These are phyloP conservation scores for Fusarium mexicanum DNA, from an alignment of 2,329 filamentous ascomycete species.

Conservation along the genomic window DNA sequence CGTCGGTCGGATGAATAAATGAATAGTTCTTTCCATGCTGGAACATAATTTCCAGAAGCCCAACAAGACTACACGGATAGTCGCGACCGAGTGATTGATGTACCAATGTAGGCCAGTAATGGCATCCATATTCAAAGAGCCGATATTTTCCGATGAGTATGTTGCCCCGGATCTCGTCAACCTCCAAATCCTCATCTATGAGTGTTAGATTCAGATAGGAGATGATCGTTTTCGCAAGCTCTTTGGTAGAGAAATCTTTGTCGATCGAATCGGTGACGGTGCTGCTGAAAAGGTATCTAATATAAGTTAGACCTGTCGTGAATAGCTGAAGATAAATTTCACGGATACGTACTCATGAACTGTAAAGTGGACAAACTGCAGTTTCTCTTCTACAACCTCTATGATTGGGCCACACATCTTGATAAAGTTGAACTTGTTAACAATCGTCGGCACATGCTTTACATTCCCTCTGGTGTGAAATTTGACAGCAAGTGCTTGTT, in stretches of 20 bases:
- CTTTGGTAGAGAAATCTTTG: neutral
- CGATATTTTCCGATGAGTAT: neutral
- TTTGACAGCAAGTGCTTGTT: constrained; percentile 1
- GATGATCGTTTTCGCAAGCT: neutral
- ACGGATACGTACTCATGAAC: neutral
- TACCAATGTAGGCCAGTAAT: neutral
- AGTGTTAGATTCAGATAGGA: neutral
- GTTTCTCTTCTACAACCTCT: constrained; percentile 3
- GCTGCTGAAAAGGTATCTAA: neutral
- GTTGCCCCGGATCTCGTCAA: neutral
- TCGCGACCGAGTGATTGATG: neutral
- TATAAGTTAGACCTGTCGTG: neutral
- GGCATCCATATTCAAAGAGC: neutral
- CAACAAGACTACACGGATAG: neutral
- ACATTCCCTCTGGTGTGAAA: neutral
- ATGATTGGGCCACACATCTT: constrained; percentile 13
- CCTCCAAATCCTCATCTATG: neutral
- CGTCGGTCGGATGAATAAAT: too few species aligned
- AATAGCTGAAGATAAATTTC: neutral
- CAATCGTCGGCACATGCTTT: neutral
- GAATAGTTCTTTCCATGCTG: neutral
- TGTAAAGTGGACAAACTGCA: constrained; percentile 28
- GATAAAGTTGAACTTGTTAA: neutral
- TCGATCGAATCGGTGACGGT: neutral
- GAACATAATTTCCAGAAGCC: neutral